Conservation (phyloP, 352 stramenopile genomes). For the Aphanomyces euteiches region DNA sequence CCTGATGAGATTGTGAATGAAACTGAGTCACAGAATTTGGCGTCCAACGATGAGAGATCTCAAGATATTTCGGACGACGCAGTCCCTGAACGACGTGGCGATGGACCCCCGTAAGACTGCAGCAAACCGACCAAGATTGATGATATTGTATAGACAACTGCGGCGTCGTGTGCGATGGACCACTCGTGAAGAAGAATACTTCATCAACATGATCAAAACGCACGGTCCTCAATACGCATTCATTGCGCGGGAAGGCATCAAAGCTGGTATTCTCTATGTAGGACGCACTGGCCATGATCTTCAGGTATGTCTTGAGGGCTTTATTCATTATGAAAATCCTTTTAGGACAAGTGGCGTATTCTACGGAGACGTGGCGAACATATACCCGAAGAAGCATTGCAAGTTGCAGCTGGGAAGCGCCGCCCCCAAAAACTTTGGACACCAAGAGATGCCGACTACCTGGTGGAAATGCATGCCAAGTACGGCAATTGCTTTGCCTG, state of each 20-base stretch:
- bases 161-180: neutral
- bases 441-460: neutral
- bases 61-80: neutral
- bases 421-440: neutral
- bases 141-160: neutral
- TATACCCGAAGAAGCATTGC: slow-evolving; percentile 3
- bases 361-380: neutral
- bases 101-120: neutral
- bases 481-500: slow-evolving; percentile 3
- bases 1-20: neutral
- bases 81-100: neutral
- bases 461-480: neutral
- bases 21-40: neutral
- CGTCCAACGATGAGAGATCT: neutral
- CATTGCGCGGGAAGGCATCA: slow-evolving; percentile 1
- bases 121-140: neutral
- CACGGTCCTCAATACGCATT: slow-evolving; percentile 2
- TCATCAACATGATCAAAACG: slow-evolving; percentile 10
- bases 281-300: slow-evolving; percentile 7
- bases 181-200: slow-evolving; percentile 3
- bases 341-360: slow-evolving; percentile 21
- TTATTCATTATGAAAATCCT: neutral
- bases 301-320: neutral
- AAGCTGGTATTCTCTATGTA: neutral
- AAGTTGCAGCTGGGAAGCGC: neutral